Percentiles rank a stretch among this genome's conserved stretches.
phyloP scores from a whole-genome alignment of 2,329 filamentous ascomycete species.

The Aspergillus proliferans region DNA sequence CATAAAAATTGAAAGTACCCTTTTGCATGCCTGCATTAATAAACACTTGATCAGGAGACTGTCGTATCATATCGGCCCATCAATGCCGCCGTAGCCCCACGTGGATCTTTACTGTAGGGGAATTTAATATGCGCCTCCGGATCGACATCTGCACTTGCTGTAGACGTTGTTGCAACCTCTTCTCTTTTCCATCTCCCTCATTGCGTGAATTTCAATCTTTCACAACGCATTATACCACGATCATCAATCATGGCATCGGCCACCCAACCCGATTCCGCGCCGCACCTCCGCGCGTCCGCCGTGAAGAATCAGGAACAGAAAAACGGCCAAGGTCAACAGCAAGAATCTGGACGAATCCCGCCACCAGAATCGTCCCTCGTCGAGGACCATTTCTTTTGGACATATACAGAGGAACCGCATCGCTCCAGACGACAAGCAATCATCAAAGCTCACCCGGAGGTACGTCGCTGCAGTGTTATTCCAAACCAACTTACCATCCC shows the following conservation, averaged over 20 bases:
- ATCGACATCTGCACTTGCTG: conserved; percentile 3
- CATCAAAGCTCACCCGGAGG: conserved; percentile 97
- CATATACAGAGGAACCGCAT: conserved; percentile 97
- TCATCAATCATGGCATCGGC: conserved; percentile 22
- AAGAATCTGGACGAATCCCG: conserved; percentile 21
- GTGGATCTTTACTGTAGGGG: conserved; percentile 21
- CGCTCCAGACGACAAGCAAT: conserved; percentile 84
- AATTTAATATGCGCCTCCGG: conserved; percentile 18
- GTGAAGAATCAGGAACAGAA: conserved; percentile 17
- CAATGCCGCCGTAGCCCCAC: conserved; percentile 27
- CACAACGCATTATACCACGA: conserved; percentile 3
- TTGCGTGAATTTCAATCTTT: conserved; percentile 14
- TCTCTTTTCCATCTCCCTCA: conserved; percentile 3
- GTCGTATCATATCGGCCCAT: conserved; percentile 10
- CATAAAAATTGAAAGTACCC: not conserved
- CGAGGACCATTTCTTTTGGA: conserved; percentile 83
- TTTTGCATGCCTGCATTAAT: not conserved
- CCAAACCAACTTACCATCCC: conserved; percentile 2
- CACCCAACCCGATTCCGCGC: conserved; percentile 24
- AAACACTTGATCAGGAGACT: not conserved
- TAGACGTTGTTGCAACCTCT: not conserved
- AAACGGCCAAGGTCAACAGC: conserved; percentile 13
- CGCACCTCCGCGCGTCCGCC: conserved; percentile 30
- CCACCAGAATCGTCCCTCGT: conserved; percentile 28
- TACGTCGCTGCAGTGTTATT: conserved; percentile 33